phyloP scores from a whole-genome alignment of 768 basidiomycete species.

The Pleurotus salmoneostramineus region DNA sequence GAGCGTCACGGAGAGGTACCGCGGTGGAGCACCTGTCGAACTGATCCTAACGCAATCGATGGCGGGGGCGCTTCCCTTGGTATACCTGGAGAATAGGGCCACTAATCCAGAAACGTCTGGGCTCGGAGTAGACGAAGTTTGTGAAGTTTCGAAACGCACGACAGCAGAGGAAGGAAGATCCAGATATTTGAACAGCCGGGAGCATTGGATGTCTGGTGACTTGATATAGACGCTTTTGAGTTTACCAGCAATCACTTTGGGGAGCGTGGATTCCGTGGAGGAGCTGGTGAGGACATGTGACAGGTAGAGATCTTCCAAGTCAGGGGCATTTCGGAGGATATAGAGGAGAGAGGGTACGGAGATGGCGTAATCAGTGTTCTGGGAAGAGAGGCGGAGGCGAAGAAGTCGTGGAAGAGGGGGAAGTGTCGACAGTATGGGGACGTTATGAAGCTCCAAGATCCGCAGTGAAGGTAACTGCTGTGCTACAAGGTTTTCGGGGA shows the following conservation, averaged over 20 bases:
- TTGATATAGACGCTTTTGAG: neutral
- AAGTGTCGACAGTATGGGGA: neutral
- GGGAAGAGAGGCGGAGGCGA: neutral
- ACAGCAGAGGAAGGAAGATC: neutral
- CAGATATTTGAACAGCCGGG: neutral
- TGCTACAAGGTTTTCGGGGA: neutral
- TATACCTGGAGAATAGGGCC: neutral
- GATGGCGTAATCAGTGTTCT: neutral
- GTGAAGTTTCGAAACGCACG: neutral
- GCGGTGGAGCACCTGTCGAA: neutral
- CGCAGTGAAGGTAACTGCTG: neutral
- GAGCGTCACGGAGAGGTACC: neutral
- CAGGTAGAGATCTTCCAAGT: neutral
- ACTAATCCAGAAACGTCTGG: neutral
- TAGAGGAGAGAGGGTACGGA: neutral
- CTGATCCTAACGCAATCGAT: neutral
- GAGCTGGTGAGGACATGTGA: neutral
- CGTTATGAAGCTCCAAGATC: neutral
- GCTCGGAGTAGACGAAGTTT: neutral
- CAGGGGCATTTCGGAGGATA: neutral
- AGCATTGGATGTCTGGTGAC: neutral
- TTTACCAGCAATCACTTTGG: neutral
- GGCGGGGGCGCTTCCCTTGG: neutral
- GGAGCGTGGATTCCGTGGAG: neutral
- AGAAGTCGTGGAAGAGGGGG: neutral